Evolutionary conservation across 495 filamentous ascomycete genomes (phyloP), one percentile per base, ranked within the genome.

Genomic region (Aspergillus wentii): DNA sequence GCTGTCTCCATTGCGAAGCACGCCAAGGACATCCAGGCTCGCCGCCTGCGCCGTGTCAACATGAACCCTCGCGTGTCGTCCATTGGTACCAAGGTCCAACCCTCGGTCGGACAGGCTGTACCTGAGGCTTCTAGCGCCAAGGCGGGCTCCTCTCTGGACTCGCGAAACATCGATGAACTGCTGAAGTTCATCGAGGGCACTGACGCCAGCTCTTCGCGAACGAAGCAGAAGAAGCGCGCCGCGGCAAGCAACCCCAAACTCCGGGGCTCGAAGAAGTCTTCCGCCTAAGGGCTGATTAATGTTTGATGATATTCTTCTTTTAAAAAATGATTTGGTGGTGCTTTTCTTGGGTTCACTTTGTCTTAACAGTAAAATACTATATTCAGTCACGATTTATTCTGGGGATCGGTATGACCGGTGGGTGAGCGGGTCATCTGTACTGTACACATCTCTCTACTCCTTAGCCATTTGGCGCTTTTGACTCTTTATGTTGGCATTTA

Each of bases 1-100:
- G 94, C 94, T 27, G 94, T 99, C 29, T 83, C 80, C 18, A 85
- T 95, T 34, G 88, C 87, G 8, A 95, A 88, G 69, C 87, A 94
- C 46, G 82, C 86, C 32, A 94, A 95, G 66, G 86, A 91, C 40
- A 71, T 83, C 30, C 79, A 88, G 61, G 79, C 81, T 27, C 79
- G 82, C 36, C 74, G 80, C 20, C 66, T 83, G 19, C 79, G 85
- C 28, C 68, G 74, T 35, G 62, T 79, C 48, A 68, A 75, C 36
- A 66, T 80, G 53, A 65, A 68, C 46, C 59, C 78, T 26, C 75
- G 81, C 25, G 71, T 74, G 10, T 51, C 54, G 20, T 68, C 66
- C 10, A 54, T 78, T 30, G 69, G 71, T 19, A 66, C 71, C 36
- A 59, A 72, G 44, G 59, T 71, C 33, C 71, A 75, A 56, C 62